These are phyloP conservation scores for Cadophora malorum DNA, from an alignment of 2,329 filamentous ascomycete genomes.

Conservation along the genomic window DNA sequence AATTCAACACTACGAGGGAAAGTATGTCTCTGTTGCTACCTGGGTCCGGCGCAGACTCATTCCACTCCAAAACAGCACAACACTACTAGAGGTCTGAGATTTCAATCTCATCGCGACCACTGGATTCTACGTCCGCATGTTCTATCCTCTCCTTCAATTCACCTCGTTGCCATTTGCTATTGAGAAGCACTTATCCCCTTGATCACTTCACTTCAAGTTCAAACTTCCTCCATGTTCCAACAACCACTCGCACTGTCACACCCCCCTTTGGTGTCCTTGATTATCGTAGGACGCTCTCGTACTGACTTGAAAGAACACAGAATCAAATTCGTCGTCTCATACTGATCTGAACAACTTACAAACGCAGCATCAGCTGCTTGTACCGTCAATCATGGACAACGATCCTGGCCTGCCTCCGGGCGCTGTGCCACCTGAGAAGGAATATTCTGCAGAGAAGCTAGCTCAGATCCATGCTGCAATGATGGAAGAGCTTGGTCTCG, in stretches of 20 bases:
- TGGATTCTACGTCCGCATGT: not conserved
- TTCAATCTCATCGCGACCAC: not conserved
- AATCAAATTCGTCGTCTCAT: not conserved
- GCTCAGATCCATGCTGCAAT: conserved; percentile 19
- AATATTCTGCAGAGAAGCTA: conserved; percentile 3
- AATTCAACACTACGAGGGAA: not conserved
- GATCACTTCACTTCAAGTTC: no score
- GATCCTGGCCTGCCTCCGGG: not conserved
- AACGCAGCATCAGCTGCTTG: conserved; percentile 1
- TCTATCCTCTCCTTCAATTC: not conserved
- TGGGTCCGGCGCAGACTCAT: not conserved
- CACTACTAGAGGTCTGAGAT: not conserved
- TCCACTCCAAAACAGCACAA: not conserved
- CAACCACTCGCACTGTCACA: not conserved
- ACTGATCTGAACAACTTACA: not conserved
- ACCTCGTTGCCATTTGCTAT: not conserved
- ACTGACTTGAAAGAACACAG: not conserved
- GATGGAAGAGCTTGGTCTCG: conserved; percentile 42
- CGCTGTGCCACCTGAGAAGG: not conserved
- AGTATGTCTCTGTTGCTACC: not conserved
- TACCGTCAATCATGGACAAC: conserved; percentile 4
- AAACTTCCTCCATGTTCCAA: not conserved
- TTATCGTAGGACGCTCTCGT: not conserved
- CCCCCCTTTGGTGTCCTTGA: not conserved
- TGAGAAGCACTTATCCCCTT: not conserved